Conservation (phyloP, 495 filamentous ascomycete species). For the Penicillium paxilli region DNA sequence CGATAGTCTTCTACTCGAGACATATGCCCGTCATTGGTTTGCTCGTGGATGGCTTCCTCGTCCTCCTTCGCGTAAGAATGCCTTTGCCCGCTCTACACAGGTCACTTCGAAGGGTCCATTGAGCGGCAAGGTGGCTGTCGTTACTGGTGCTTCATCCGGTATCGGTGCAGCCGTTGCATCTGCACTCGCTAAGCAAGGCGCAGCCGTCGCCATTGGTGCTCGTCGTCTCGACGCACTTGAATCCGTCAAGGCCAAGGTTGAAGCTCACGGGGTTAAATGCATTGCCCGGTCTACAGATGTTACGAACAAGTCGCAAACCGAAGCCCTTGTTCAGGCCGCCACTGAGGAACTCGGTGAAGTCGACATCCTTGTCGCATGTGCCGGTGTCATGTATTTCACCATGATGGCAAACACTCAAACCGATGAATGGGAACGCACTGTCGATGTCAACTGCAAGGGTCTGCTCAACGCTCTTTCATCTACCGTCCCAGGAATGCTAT, state of each 20-base stretch:
- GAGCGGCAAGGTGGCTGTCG: conserved; percentile 51
- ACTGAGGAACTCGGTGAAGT: conserved; percentile 59
- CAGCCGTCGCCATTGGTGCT: conserved; percentile 61
- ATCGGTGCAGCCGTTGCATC: conserved; percentile 52
- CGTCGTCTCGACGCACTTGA: conserved; percentile 62
- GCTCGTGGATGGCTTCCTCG: conserved; percentile 64
- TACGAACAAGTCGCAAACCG: conserved; percentile 54
- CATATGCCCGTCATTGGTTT: conserved; percentile 69
- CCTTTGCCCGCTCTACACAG: conserved; percentile 32
- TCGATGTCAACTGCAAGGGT: conserved; percentile 73
- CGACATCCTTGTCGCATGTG: conserved; percentile 67
- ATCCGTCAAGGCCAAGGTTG: conserved; percentile 50
- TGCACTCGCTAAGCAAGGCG: conserved; percentile 55
- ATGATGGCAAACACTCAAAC: conserved; percentile 67
- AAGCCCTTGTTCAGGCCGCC: conserved; percentile 52
- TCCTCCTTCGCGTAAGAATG: conserved; percentile 46
- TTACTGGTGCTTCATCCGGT: conserved; percentile 52
- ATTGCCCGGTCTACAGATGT: conserved; percentile 62
- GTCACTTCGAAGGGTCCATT: conserved; percentile 46
- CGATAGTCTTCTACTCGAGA: conserved; percentile 58
- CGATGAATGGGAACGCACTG: conserved; percentile 69
- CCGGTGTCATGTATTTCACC: conserved; percentile 75
- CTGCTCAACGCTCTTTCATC: conserved; percentile 61
- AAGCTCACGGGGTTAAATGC: conserved; percentile 52
- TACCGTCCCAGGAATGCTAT: conserved; percentile 62